Evolutionary conservation across 306 rosid genomes (phyloP).

Genomic region (Cucurbita argyrosperma): DNA sequence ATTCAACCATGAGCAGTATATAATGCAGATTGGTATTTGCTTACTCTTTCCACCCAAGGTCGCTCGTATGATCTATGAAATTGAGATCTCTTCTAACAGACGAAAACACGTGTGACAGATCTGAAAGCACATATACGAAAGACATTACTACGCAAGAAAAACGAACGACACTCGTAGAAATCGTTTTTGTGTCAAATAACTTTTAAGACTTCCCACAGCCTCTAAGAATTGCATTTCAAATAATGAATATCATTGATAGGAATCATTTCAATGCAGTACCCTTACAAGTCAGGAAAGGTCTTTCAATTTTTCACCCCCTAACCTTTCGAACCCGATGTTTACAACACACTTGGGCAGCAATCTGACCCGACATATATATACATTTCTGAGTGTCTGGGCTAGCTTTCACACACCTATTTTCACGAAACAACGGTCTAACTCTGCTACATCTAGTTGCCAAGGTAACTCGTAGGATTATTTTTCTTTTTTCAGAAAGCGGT

Average conservation of each 20-base stretch:
- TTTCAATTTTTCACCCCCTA: background rate
- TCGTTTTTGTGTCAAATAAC: background rate
- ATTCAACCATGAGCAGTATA: background rate
- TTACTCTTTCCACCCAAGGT: constrained; percentile 98
- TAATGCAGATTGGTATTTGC: constrained; percentile 9
- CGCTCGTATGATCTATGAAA: constrained; percentile 74
- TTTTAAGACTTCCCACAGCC: background rate
- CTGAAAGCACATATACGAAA: constrained; percentile 18
- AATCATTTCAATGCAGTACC: background rate
- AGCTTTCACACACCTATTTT: background rate
- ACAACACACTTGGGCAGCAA: background rate
- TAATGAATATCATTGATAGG: background rate
- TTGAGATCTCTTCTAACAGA: constrained; percentile 62
- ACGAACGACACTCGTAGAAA: background rate
- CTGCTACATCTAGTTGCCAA: background rate
- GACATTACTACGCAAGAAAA: background rate
- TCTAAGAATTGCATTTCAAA: background rate
- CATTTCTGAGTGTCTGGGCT: background rate
- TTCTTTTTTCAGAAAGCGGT: no score
- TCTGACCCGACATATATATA: background rate
- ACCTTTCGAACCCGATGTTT: background rate
- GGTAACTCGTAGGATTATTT: background rate
- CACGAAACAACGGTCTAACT: background rate
- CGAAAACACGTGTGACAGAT: constrained; percentile 76
- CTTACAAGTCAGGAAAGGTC: background rate